Percentiles rank a stretch among this genome's conserved stretches.
Conservation (phyloP, 345 rosid species). For the Eucalyptus sp. region DNA sequence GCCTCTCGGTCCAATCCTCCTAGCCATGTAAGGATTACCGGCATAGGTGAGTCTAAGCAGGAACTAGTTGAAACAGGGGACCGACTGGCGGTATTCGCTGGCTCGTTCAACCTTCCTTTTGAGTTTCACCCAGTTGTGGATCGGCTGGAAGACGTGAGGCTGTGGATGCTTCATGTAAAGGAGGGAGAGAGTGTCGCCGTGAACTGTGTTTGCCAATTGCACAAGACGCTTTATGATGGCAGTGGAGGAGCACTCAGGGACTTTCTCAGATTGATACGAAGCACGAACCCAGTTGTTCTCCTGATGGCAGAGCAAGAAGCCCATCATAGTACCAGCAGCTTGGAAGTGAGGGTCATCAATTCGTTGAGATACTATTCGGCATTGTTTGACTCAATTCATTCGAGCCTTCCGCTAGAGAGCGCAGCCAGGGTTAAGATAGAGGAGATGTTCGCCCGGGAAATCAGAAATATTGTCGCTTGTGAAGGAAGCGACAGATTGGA, state of each 20-base stretch:
- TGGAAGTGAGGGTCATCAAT: constrained; percentile 59
- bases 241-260: constrained; percentile 64
- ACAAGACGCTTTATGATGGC: constrained; percentile 65
- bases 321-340: constrained; percentile 26
- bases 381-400: constrained; percentile 61
- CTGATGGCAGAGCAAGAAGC: constrained; percentile 88
- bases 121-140: constrained; percentile 97
- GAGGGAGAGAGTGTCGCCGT: constrained; percentile 77
- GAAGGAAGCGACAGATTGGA: constrained; percentile 85
- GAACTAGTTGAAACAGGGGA: constrained; percentile 91
- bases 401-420: constrained; percentile 52
- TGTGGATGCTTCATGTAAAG: constrained; percentile 99
- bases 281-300: constrained; percentile 63
- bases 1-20: constrained; percentile 78
- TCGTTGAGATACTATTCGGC: constrained; percentile 76
- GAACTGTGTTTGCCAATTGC: constrained; percentile 79
- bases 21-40: constrained; percentile 77
- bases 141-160: constrained; percentile 87
- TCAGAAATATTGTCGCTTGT: constrained; percentile 71
- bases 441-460: constrained; percentile 76
- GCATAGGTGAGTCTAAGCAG: constrained; percentile 85
- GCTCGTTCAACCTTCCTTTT: constrained; percentile 68
- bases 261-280: constrained; percentile 67
- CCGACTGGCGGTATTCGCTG: constrained; percentile 73
- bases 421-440: constrained; percentile 60